Evolutionary conservation across 169 alveolate species (phyloP), one percentile per base, ranked within the genome.

Genomic region (Cryptosporidium tyzzeri): DNA sequence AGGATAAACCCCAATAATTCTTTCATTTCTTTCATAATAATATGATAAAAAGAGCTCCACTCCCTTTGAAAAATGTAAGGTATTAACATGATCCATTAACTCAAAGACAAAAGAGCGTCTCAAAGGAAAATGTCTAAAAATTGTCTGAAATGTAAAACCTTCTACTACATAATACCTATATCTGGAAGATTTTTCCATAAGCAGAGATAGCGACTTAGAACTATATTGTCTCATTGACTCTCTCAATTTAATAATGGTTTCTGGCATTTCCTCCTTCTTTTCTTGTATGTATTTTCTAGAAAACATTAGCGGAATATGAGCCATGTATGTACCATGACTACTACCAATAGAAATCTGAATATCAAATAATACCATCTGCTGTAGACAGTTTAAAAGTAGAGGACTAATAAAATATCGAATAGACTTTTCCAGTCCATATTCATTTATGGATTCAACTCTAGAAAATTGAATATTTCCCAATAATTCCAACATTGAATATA

Each of bases 101-200:
- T 80, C 89, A 80, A 80, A 80, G 12, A 80, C 23, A 62, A 62
- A 62, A 61, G 89, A 80, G 31, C 89, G 89, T 65, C 89, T 59
- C n/a, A 80, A 41, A 4, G 89, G 89, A 18, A 61, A 80, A 67
- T 80, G 89, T 5, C 75, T 31, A 65, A 80, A 80, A 7, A 80
- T 67, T 21, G 75, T 59, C 9, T 80, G 89, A 37, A 44, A 80
- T 26, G 75, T 62, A 62, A 80, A 62, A 18, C 89, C 75, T 6
- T 80, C 89, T 14, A 80, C 26, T 12, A 80, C 62, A 29, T 45
- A 45, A 37, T 80, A 80, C 26, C 89, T 59, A 21, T 31, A 80
- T 8, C 26, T 62, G 16, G 74, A 80, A 26, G 89, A 80, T 45
- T 62, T 80, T 62, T 80, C 89, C 89, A 80, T 80, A 0, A 80